Percentiles rank a stretch among this genome's conserved stretches.
Conservation (phyloP, 1,284 basidiomycete species). For the Violaceomyces palustris region DNA sequence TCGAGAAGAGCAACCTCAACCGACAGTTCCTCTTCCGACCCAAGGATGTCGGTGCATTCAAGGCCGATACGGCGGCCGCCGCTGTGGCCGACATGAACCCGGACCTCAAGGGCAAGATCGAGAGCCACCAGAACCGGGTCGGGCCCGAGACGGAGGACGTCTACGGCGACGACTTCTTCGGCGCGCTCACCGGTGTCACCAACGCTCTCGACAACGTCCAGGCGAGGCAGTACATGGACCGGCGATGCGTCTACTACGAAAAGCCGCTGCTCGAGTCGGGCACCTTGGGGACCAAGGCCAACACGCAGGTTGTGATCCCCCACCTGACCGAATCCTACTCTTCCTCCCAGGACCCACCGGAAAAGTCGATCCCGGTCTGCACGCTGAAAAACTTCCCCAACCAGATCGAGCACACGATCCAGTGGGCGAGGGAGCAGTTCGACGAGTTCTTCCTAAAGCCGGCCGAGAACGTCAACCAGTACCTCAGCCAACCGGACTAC, state of each 20-base stretch:
- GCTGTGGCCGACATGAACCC: slow-evolving; percentile 97
- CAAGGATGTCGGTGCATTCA: slow-evolving; percentile 96
- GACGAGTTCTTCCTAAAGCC: slow-evolving; percentile 92
- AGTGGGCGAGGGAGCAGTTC: slow-evolving; percentile 88
- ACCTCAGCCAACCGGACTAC: slow-evolving; percentile 94
- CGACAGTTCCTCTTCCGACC: slow-evolving; percentile 96
- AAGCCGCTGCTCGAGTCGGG: slow-evolving; percentile 97
- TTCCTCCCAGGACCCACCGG: slow-evolving; percentile 97
- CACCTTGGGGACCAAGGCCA: slow-evolving; percentile 97
- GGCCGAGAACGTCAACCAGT: slow-evolving; percentile 87
- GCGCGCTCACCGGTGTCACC: slow-evolving; percentile 85
- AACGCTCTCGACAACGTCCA: slow-evolving; percentile 98
- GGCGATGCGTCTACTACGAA: slow-evolving; percentile 93
- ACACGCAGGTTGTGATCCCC: slow-evolving; percentile 92
- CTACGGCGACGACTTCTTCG: slow-evolving; percentile 82
- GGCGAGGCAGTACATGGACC: slow-evolving; percentile 97
- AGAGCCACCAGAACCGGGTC: slow-evolving; percentile 87
- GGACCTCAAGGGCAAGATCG: slow-evolving; percentile 79
- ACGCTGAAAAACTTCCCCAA: slow-evolving; percentile 99
- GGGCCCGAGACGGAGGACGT: slow-evolving; percentile 86
- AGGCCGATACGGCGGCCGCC: slow-evolving; percentile 86
- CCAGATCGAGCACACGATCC: slow-evolving; percentile 94
- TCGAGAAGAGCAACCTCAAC: slow-evolving; percentile 98
- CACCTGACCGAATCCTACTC: slow-evolving; percentile 95
- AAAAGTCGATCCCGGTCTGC: slow-evolving; percentile 95